Percentiles rank a stretch among this genome's conserved stretches.
These are phyloP conservation scores for Juncus effusus DNA, from an alignment of 176 grass and related monocot species.

Conservation along the genomic window DNA sequence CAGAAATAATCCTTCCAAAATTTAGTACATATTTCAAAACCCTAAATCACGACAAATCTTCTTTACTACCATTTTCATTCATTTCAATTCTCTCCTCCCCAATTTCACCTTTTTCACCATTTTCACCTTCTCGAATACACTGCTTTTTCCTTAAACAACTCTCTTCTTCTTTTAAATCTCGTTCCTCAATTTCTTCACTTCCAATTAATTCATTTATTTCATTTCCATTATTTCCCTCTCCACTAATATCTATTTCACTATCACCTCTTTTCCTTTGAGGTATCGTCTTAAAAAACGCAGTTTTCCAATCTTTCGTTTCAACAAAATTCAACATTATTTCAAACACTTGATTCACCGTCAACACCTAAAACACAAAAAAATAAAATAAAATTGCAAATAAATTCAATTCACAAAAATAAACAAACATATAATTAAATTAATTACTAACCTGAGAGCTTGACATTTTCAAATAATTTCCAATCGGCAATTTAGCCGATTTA, in stretches of 20 bases:
- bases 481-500: constrained; percentile 81
- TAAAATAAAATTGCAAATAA: not conserved
- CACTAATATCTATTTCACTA: constrained; percentile 30
- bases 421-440: not conserved
- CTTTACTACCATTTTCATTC: constrained; percentile 10
- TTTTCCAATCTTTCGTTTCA: constrained; percentile 91
- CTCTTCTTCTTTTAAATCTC: constrained; percentile 25
- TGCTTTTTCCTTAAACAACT: constrained; percentile 40
- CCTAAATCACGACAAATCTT: not conserved
- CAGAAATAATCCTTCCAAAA: too few relatives aligned
- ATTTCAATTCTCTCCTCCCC: not conserved
- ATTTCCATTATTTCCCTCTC: constrained; percentile 12
- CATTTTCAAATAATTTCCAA: constrained; percentile 85
- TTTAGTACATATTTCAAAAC: too few relatives aligned
- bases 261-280: constrained; percentile 70
- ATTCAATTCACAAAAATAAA: not conserved
- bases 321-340: constrained; percentile 94
- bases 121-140: constrained; percentile 43
- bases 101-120: not conserved
- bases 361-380: constrained; percentile 44
- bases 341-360: constrained; percentile 94
- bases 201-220: constrained; percentile 11
- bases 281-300: constrained; percentile 85
- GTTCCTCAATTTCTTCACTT: constrained; percentile 26
- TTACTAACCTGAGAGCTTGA: constrained; percentile 77